Conservation (phyloP, 768 basidiomycete species). For the Mycena maculata region DNA sequence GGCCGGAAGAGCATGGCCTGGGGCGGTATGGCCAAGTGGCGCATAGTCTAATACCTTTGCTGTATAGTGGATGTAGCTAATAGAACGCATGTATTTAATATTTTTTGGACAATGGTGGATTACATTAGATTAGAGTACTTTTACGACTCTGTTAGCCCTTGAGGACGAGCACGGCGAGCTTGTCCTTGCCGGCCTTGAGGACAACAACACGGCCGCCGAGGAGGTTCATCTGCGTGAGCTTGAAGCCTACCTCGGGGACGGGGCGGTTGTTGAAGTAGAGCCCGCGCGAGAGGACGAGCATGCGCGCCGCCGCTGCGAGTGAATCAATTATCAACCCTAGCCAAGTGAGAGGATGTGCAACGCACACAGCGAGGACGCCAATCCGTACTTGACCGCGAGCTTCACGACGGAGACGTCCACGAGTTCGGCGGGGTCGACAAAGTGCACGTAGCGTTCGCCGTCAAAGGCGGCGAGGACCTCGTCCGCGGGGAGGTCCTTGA, state of each 20-base stretch:
- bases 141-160: too few species aligned
- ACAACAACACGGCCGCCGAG: conserved; percentile 73
- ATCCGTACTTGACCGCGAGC: conserved; percentile 67
- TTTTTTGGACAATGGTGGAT: too few species aligned
- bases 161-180: conserved; percentile 72
- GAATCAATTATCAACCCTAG: background rate
- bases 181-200: conserved; percentile 81
- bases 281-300: conserved; percentile 72
- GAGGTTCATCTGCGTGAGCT: conserved; percentile 57
- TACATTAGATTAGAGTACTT: background rate
- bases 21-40: conserved; percentile 51
- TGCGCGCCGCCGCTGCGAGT: conserved; percentile 70
- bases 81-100: too few species aligned
- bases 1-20: conserved; percentile 55
- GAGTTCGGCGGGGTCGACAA: conserved; percentile 63
- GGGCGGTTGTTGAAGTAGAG: conserved; percentile 77
- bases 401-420: conserved; percentile 66
- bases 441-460: conserved; percentile 73
- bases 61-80: too few species aligned
- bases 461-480: conserved; percentile 71
- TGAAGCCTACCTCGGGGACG: conserved; percentile 62
- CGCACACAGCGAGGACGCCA: conserved; percentile 75
- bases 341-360: conserved; percentile 22
- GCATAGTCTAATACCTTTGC: too few species aligned
- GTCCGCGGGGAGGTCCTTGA: conserved; percentile 60